Base-by-base conservation (phyloP, 108 stramenopile species). In the Skeletonema potamos region DNA sequence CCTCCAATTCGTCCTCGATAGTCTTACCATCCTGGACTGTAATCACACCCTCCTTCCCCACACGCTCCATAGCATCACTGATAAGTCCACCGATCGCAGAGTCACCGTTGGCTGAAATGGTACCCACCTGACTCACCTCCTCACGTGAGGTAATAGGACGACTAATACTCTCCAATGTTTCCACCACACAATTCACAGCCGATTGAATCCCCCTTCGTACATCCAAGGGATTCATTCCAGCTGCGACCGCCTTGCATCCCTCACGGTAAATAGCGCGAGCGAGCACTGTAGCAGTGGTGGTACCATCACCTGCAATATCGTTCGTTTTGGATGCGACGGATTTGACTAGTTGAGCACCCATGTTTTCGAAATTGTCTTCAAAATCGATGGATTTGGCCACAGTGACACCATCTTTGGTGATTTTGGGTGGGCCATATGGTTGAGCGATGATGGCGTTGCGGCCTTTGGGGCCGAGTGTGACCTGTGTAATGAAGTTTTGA, bases 21-120 rank as follows among this genome's bases (percentile, higher is more conserved):
- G 99, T 99, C 91, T 99, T 99, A 11, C 99, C 99, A 81, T 99
- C 99, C 85, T 98, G 95, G 27, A 98, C 96, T 24, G 99, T 99
- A 85, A 99, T 99, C 66, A 99, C 99, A 54, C 99, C 99, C 79
- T 99, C 99, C 82, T 97, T 98, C 41, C 99, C 99, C 48, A 99
- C 99, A 46, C 95, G 78, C 74, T 99, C 99, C 98, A 99, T 99
- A 70, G 99, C 99, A 78, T 97, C 97, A 54, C 91, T 82, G 68
- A 99, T 96, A 29, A 99, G 84, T 15, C 76, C 66, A 44, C 99
- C 99, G 81, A 99, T 94, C 72, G 97, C 97, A 1, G 39, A 62
- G 72, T 99, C 99, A 26, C 95, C 84, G 86, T 99, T 99, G 73
- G 99, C 98, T 17, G 97, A 98, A 70, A 99, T 99, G 62, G 98